Evolutionary conservation across 257 asterid species (phyloP).

Genomic region (Misopates orontium): DNA sequence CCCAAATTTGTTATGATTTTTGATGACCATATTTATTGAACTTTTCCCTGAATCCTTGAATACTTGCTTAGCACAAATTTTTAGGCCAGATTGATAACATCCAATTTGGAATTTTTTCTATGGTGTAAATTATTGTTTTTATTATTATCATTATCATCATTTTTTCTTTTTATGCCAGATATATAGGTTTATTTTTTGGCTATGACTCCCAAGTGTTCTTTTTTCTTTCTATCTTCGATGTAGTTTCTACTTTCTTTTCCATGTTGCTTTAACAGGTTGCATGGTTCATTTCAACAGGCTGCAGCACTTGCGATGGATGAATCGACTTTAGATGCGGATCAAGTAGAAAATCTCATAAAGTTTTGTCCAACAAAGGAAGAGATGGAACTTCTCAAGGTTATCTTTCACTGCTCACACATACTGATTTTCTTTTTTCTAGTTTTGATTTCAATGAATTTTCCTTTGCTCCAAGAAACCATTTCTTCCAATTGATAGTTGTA

Average conservation of each 20-base stretch:
- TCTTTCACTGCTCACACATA: constrained; percentile 20
- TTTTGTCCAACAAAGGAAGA: constrained; percentile 98
- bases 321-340: constrained; percentile 93
- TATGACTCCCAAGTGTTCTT: constrained; percentile 15
- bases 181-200: no score
- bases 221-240: no score
- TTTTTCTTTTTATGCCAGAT: no score
- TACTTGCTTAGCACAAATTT: not conserved
- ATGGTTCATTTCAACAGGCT: constrained; percentile 56
- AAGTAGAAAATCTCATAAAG: constrained; percentile 94
- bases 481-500: constrained; percentile 26
- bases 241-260: constrained; percentile 11
- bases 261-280: constrained; percentile 20
- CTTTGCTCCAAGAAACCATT: constrained; percentile 17
- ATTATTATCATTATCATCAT: no score
- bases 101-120: not conserved
- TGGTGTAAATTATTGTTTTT: constrained; percentile 14
- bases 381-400: constrained; percentile 97
- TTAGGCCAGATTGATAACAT: constrained; percentile 2
- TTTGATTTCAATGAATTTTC: constrained; percentile 6
- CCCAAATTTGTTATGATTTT: not conserved
- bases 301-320: constrained; percentile 99
- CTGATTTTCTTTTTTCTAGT: constrained; percentile 13
- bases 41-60: not conserved
- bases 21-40: not conserved